phyloP scores from a whole-genome alignment of 2,329 filamentous ascomycete genomes.

The Botryotinia globosa region DNA sequence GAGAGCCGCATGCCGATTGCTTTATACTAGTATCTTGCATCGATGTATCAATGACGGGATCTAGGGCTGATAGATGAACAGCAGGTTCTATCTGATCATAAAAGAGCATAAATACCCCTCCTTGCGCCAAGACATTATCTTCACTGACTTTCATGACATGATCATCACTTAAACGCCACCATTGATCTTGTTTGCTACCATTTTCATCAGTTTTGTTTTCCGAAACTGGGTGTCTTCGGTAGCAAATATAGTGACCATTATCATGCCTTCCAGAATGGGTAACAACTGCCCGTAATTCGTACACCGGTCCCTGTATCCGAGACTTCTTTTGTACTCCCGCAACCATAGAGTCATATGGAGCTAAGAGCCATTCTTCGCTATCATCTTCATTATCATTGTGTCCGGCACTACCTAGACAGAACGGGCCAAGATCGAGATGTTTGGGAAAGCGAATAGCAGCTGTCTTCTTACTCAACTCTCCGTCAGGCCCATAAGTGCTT shows the following conservation, averaged over 20 bases:
- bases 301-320: conserved; percentile 57
- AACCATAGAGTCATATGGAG: conserved; percentile 72
- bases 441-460: conserved; percentile 75
- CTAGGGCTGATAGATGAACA: background rate
- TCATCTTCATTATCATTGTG: conserved; percentile 30
- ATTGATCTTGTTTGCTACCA: conserved; percentile 47
- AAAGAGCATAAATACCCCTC: conserved; percentile 93
- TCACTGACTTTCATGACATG: conserved; percentile 74
- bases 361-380: conserved; percentile 66
- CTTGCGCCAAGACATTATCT: conserved; percentile 68
- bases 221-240: conserved; percentile 62
- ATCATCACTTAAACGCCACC: conserved; percentile 93
- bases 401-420: conserved; percentile 68
- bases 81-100: conserved; percentile 71
- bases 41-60: background rate
- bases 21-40: background rate
- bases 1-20: background rate
- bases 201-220: conserved; percentile 33
- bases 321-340: conserved; percentile 52
- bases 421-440: conserved; percentile 72
- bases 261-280: conserved; percentile 90
- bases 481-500: conserved; percentile 81
- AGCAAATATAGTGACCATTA: conserved; percentile 94
- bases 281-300: conserved; percentile 78
- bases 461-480: conserved; percentile 77